Base-by-base conservation (phyloP, 2,329 filamentous ascomycete genomes). In the Neonectria ditissima region DNA sequence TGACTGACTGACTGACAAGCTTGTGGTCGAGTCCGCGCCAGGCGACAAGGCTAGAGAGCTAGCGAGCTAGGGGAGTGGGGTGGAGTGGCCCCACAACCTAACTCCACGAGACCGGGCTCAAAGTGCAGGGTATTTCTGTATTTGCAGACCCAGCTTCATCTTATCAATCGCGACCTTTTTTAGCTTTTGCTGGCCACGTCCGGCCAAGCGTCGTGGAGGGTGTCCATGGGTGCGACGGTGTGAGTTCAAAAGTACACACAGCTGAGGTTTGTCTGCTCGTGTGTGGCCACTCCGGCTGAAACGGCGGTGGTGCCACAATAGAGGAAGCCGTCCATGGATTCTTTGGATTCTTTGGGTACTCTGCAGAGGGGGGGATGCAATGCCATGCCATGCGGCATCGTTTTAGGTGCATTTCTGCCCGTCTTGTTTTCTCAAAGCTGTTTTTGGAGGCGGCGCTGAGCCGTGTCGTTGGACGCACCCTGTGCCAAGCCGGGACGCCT, bases 141-240 rank as follows among this genome's bases (percentile, higher is more conserved):
- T n/a, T n/a, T n/a, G n/a, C n/a, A n/a, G n/a, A n/a, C n/a, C 26
- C 30, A 4, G 34, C 22, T 59, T 55, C 66, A 70, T 73, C 70
- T 70, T 72, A 72, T 72, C 70, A 73, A 70, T 71, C 69, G 69
- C 58, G 55, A 39, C 55, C 45, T 50, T 45, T 22, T 56, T 43
- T 22, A 39, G 26, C 37, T 53, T 48, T 41, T 22, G 44, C 34
- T 3, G 34, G 34, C 34, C 34, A 37, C 14, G 24, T 28, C n/a
- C 28, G 24, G 24, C 24, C 44, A 47, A 28, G 44, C 6, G 11
- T 34, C 13, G 13, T 16, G 32, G 14, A 16, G 34, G 14, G 14
- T n/a, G n/a, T n/a, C n/a, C n/a, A n/a, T n/a, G 34, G 6, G 34
- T 37, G 34, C 8, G 14, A 37, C 34, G 14, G 14, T 37, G 34